phyloP scores from a whole-genome alignment of 306 rosid genomes.

The Canavalia gladiata region DNA sequence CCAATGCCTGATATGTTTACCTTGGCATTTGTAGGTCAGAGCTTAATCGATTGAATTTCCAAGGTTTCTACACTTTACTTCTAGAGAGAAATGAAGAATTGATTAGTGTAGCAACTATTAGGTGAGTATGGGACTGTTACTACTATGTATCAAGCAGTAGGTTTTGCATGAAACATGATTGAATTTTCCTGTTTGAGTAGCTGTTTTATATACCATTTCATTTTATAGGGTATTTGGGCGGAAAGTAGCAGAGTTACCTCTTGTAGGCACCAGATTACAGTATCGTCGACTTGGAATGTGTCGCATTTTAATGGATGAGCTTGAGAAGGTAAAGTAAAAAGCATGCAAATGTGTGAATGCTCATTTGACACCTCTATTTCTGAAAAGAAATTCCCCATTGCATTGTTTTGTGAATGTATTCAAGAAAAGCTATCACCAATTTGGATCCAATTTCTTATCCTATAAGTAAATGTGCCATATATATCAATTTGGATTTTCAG shows the following conservation, averaged over 20 bases:
- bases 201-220: slow-evolving; percentile 30
- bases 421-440: neutral
- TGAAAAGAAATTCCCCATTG: neutral
- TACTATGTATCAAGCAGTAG: slow-evolving; percentile 10
- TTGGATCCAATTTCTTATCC: slow-evolving; percentile 6
- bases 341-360: neutral
- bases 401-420: slow-evolving; percentile 8
- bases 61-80: slow-evolving; percentile 79
- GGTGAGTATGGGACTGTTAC: slow-evolving; percentile 62
- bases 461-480: neutral
- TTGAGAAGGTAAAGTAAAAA: slow-evolving; percentile 72
- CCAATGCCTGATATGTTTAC: slow-evolving; percentile 33
- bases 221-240: slow-evolving; percentile 74
- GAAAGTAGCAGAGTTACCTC: slow-evolving; percentile 86
- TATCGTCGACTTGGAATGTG: slow-evolving; percentile 92
- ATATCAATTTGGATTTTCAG: slow-evolving; percentile 18
- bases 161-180: slow-evolving; percentile 30
- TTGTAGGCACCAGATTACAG: slow-evolving; percentile 76
- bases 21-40: slow-evolving; percentile 66
- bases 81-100: slow-evolving; percentile 81
- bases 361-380: neutral
- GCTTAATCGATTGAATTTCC: slow-evolving; percentile 74
- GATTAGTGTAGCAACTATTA: slow-evolving; percentile 79
- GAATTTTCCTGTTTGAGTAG: neutral
- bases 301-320: slow-evolving; percentile 76